Base-by-base conservation (phyloP, 495 filamentous ascomycete genomes). In the Margaritispora aquatica region DNA sequence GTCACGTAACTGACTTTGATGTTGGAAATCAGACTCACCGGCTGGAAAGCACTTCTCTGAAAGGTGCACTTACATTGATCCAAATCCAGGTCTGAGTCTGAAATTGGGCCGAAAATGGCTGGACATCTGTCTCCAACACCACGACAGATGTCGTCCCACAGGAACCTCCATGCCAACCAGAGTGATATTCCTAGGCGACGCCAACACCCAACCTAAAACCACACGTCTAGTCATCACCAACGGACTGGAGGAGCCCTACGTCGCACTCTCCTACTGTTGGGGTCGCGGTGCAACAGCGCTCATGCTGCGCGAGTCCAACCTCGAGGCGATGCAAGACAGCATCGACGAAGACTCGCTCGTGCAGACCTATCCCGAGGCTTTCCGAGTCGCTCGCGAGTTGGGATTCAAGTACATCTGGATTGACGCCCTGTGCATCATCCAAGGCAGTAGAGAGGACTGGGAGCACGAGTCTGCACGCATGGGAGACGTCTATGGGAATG, bases 361-460 rank as follows among this genome's bases (percentile, higher is more conserved):
- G 1, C n/a, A 51, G n/a, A 63, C 68, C 15, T 63, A 66, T 26
- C 34, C 38, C 8, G 68, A 69, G 11, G 65, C 63, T 36, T 62
- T 68, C n/a, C 19, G 36, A 19, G 51, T 68, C 4, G 53, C 63
- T 8, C 66, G 66, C 9, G 48, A 64, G 1, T 34, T 70, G 2
- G 68, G 66, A 13, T 66, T 68, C n/a, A 44, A 48, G 13, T 70
- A 69, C 48, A 38, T 68, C 24, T 70, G 66, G 68, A 67, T 70
- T 48, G 68, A 70, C 19, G 38, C 55, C 59, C 59, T 70, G 5
- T 70, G 68, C 22, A 70, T 70, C 22, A 63, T 70, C 15, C 68
- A 70, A 26, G 59, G 56, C 8, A 62, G 61, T 17, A 38, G 20
- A 7, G 54, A 44, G 1, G 68, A 69, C 29, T 70, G 66, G 68